A percentile compares a stretch with the other conserved stretches of the same genome.
Conservation (phyloP, 1,284 basidiomycete species). For the Tetrapyrgos nigripes region DNA sequence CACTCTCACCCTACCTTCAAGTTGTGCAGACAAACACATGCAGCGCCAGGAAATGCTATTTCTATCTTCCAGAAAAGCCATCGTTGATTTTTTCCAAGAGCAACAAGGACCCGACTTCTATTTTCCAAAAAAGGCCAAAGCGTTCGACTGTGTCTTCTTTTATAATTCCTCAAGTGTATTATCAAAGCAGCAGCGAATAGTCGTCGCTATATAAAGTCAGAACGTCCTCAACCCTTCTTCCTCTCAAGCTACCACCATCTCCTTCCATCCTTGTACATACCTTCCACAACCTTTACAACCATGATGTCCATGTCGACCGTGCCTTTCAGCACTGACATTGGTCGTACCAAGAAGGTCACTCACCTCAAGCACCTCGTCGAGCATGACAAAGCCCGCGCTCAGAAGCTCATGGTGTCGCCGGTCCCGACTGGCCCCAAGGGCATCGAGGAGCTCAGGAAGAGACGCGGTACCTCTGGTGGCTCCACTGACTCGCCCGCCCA, state of each 20-base stretch:
- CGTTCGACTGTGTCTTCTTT: too few relatives aligned
- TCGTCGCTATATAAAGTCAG: neutral
- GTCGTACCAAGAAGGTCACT: conserved; percentile 46
- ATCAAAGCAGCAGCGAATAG: too few relatives aligned
- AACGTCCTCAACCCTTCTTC: neutral
- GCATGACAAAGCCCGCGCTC: conserved; percentile 58
- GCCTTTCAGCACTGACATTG: conserved; percentile 52
- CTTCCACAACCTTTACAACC: conserved; percentile 19
- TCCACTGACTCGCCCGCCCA: conserved; percentile 19
- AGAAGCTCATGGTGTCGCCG: conserved; percentile 55
- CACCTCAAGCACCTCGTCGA: conserved; percentile 53
- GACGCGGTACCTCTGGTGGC: conserved; percentile 11
- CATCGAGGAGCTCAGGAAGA: conserved; percentile 21
- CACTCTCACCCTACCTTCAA: too few relatives aligned
- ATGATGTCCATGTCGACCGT: conserved; percentile 43
- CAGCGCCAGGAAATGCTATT: too few relatives aligned
- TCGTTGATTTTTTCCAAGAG: too few relatives aligned
- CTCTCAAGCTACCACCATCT: neutral
- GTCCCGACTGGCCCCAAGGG: conserved; percentile 57
- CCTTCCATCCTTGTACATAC: neutral
- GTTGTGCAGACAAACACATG: too few relatives aligned
- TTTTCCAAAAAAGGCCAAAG: too few relatives aligned
- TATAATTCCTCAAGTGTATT: too few relatives aligned
- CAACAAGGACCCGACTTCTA: too few relatives aligned
- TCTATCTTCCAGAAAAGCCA: too few relatives aligned